phyloP scores from a whole-genome alignment of 208 protist species.

The Porcisia hertigi region DNA sequence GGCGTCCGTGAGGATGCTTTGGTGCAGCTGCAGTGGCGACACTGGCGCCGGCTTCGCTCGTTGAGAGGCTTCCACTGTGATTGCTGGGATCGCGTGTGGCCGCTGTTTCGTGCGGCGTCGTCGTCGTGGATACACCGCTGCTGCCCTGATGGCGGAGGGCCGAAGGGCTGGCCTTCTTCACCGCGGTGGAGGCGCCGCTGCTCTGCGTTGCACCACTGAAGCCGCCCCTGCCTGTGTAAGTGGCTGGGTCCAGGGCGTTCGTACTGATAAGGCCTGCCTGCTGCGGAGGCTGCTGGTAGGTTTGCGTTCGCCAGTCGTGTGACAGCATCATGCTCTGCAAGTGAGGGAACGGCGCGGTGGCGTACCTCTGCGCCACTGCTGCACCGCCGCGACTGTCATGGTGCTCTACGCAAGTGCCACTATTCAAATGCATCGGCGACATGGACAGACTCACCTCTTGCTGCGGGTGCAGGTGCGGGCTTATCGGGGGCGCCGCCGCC shows the following conservation, averaged over 20 bases:
- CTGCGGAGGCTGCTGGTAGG: slow-evolving; percentile 5
- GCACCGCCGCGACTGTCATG: not conserved
- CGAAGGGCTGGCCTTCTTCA: not conserved
- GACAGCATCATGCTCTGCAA: slow-evolving; percentile 6
- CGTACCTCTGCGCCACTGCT: not conserved
- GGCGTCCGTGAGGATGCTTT: not conserved
- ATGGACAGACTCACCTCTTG: not conserved
- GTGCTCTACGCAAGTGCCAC: not conserved
- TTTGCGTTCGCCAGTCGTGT: not conserved
- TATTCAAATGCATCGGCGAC: not conserved
- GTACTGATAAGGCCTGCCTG: not conserved
- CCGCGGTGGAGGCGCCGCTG: not conserved
- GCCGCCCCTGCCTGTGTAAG: not conserved
- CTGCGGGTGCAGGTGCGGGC: not conserved
- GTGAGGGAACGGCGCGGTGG: slow-evolving; percentile 3
- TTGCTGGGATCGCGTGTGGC: not conserved
- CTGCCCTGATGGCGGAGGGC: not conserved
- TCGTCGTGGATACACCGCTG: not conserved
- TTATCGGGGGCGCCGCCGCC: not conserved
- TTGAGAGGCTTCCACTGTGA: not conserved
- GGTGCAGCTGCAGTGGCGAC: not conserved
- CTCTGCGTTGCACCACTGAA: not conserved
- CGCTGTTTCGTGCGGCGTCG: not conserved
- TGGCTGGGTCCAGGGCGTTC: not conserved
- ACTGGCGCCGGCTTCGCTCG: not conserved